Conservation (phyloP, 2,329 filamentous ascomycete genomes). For the Colletotrichum scovillei region DNA sequence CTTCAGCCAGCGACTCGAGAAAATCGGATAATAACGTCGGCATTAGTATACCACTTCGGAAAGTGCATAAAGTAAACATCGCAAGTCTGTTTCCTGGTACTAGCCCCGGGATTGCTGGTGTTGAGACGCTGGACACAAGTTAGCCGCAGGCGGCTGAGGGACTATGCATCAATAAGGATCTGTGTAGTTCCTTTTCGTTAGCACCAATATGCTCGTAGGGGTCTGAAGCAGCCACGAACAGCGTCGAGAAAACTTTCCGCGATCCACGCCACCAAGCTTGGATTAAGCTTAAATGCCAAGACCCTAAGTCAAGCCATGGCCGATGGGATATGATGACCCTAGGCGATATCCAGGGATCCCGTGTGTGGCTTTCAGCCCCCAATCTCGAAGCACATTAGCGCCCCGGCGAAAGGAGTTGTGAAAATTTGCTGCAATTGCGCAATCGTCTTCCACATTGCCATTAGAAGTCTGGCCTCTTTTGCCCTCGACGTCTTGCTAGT, state of each 20-base stretch:
- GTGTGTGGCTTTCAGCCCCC: neutral
- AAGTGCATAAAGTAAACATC: neutral
- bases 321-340: too few species aligned
- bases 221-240: neutral
- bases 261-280: neutral
- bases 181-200: too few species aligned
- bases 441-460: neutral
- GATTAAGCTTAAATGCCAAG: slow-evolving; percentile 17
- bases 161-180: neutral
- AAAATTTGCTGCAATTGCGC: neutral
- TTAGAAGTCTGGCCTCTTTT: too few species aligned
- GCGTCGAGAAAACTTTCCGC: neutral
- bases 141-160: neutral
- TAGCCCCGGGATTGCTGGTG: neutral
- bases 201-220: neutral
- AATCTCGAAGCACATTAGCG: neutral
- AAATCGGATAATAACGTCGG: neutral
- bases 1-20: neutral
- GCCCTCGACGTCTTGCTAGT: too few species aligned
- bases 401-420: neutral
- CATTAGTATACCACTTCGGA: too few species aligned
- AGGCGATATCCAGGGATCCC: neutral
- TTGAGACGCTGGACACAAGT: neutral
- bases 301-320: neutral
- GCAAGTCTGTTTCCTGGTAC: neutral